phyloP scores from a whole-genome alignment of 73 alveolate genomes.

The Tetrahymena elliotti region DNA sequence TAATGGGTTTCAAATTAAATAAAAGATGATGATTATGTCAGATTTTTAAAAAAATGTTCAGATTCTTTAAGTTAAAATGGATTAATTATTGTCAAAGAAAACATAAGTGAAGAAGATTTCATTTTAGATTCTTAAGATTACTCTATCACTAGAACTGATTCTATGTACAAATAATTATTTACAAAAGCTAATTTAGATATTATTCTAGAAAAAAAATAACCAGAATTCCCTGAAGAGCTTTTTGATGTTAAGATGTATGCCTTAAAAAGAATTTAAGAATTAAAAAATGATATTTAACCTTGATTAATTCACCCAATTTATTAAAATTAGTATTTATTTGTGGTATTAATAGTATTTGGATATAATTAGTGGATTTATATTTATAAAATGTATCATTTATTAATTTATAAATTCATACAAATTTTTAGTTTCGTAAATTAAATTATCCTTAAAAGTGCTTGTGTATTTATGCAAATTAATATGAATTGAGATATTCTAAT shows the following conservation, averaged over 20 bases:
- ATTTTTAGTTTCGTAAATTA: no score
- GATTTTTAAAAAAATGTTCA: constrained; percentile 42
- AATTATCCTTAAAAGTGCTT: no score
- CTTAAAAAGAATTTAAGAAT: not conserved
- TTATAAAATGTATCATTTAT: no score
- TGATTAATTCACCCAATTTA: not conserved
- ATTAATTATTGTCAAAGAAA: constrained; percentile 62
- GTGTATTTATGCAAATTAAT: no score
- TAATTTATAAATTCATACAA: no score
- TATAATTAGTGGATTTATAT: no score
- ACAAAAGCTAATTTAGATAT: constrained; percentile 44
- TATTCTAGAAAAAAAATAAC: constrained; percentile 27
- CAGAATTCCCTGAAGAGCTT: constrained; percentile 49
- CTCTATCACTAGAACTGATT: constrained; percentile 46
- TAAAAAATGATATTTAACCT: no score
- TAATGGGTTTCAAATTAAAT: constrained; percentile 63
- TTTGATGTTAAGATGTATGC: constrained; percentile 45
- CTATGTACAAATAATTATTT: constrained; percentile 29
- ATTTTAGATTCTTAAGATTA: constrained; percentile 48
- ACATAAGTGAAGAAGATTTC: constrained; percentile 37
- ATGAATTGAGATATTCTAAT: no score
- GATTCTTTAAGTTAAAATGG: constrained; percentile 40
- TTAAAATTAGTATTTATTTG: no score
- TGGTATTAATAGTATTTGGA: no score
- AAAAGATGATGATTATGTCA: constrained; percentile 58